phyloP scores from a whole-genome alignment of 306 rosid species.

The Quercus bicolor region DNA sequence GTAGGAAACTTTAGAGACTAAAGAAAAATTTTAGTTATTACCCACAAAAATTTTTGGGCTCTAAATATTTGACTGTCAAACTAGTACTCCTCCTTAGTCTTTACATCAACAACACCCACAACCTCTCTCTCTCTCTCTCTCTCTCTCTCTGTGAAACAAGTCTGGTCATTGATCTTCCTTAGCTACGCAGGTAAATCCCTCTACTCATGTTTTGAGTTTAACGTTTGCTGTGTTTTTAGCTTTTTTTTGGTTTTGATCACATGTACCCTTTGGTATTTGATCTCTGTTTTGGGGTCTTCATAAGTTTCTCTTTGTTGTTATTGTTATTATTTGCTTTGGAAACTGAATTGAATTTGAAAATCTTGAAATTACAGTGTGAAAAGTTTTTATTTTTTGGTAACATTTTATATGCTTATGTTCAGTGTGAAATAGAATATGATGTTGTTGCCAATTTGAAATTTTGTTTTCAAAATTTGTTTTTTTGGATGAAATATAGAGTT shows the following conservation, averaged over 20 bases:
- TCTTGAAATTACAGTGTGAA: no score
- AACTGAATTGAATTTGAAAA: no score
- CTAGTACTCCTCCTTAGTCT: neutral
- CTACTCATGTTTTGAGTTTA: neutral
- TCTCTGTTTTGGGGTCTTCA: no score
- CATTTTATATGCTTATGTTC: no score
- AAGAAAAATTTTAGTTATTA: neutral
- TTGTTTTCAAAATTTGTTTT: no score
- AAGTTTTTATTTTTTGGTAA: no score
- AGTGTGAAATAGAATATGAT: no score
- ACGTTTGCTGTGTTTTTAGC: neutral
- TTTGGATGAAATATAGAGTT: no score
- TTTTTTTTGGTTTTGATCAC: neutral
- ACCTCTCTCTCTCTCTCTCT: neutral
- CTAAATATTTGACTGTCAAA: conserved; percentile 35
- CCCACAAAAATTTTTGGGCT: conserved; percentile 19
- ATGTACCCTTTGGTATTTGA: no score
- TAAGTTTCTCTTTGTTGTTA: neutral
- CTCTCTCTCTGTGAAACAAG: neutral
- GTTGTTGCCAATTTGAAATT: no score
- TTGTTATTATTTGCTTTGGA: no score
- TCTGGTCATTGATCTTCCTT: neutral
- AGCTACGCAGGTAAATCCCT: neutral
- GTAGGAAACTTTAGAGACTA: conserved; percentile 33
- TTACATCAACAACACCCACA: neutral